These are phyloP conservation scores for Farysia itapuensis DNA, from an alignment of 1,284 basidiomycete species.

Conservation along the genomic window DNA sequence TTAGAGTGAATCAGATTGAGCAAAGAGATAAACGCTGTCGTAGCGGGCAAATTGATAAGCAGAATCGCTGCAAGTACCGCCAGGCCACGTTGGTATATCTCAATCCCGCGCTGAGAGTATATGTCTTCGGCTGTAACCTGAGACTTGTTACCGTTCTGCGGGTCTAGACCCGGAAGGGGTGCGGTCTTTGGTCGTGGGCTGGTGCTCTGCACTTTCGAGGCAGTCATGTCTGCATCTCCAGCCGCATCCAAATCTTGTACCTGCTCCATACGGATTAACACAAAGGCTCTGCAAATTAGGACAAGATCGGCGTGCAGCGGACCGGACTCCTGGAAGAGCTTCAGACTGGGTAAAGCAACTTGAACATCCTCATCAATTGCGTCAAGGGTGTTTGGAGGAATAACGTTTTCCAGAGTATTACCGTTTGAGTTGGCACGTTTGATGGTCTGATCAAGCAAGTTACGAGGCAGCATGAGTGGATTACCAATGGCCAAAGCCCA, in stretches of 20 bases:
- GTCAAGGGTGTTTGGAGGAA: conserved; percentile 63
- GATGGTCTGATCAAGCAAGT: conserved; percentile 29
- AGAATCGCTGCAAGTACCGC: conserved; percentile 78
- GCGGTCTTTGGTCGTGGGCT: conserved; percentile 3
- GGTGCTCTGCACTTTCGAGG: conserved; percentile 5
- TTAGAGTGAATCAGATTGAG: conserved; percentile 69
- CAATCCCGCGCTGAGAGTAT: conserved; percentile 21
- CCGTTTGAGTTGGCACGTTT: conserved; percentile 3
- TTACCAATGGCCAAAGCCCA: conserved; percentile 91
- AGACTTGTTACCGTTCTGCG: neutral
- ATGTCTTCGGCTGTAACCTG: conserved; percentile 3
- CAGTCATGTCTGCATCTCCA: conserved; percentile 16
- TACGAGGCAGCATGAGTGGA: conserved; percentile 70
- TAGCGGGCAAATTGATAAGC: conserved; percentile 76
- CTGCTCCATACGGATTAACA: conserved; percentile 84
- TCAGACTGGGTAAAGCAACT: conserved; percentile 79
- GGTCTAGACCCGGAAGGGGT: conserved; percentile 1
- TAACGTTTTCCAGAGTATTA: conserved; percentile 1
- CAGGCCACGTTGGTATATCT: conserved; percentile 51
- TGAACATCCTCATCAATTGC: conserved; percentile 78
- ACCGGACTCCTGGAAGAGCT: conserved; percentile 79
- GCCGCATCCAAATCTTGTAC: conserved; percentile 55
- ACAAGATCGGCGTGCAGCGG: conserved; percentile 83
- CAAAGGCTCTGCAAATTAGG: conserved; percentile 86
- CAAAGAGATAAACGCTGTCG: conserved; percentile 79